A percentile compares a stretch with the other conserved stretches of the same genome.
Conservation (phyloP, 179 eudicot species). For the Silene coronaria region DNA sequence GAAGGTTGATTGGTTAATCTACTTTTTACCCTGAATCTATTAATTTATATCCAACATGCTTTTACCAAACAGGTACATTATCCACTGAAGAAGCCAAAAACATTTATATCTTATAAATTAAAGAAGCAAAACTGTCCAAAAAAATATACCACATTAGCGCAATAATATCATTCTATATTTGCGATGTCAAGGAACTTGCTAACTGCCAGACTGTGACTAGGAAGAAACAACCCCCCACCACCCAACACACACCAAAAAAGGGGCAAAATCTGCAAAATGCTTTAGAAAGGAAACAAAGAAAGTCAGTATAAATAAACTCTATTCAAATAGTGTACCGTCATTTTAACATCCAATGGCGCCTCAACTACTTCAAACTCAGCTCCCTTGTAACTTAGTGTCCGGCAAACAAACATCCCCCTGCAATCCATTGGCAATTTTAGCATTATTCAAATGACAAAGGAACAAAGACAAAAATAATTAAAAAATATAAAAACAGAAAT, state of each 20-base stretch:
- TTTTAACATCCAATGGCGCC: constrained; percentile 68
- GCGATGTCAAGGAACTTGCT: too few relatives aligned
- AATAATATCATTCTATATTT: too few relatives aligned
- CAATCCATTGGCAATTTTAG: constrained; percentile 8
- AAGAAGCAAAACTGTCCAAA: neutral
- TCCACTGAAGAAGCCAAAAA: neutral
- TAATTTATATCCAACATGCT: neutral
- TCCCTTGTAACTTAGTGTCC: constrained; percentile 92
- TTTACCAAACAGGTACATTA: neutral
- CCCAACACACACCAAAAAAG: too few relatives aligned
- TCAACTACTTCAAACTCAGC: constrained; percentile 95
- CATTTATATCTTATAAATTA: too few relatives aligned
- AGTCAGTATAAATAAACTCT: neutral
- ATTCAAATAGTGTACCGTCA: constrained; percentile 54
- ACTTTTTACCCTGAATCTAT: neutral
- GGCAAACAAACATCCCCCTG: constrained; percentile 98
- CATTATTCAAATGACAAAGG: constrained; percentile 15
- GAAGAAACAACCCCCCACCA: neutral
- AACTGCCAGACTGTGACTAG: too few relatives aligned
- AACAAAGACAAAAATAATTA: neutral
- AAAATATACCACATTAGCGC: neutral
- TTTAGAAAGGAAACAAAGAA: neutral
- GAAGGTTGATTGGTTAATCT: neutral
- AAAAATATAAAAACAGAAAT: neutral
- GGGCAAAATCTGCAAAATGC: neutral